Percentiles rank a stretch among this genome's conserved stretches.
These are phyloP conservation scores for Eucalyptus pauciflora DNA, from an alignment of 345 rosid species.

Conservation along the genomic window DNA sequence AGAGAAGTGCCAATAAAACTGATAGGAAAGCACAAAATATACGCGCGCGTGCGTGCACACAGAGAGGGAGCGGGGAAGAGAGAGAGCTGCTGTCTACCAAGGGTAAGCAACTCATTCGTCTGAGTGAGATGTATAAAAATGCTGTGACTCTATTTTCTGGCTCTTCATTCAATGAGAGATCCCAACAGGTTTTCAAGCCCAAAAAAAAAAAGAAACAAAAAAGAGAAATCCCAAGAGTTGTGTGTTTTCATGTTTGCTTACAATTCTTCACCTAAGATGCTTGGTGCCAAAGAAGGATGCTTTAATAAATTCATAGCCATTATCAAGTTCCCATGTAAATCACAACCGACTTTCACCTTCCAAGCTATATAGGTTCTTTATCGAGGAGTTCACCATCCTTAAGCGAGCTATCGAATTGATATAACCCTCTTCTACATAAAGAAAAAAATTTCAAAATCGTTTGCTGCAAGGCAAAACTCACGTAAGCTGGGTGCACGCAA, in stretches of 20 bases:
- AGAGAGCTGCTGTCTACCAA: neutral
- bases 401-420: neutral
- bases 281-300: neutral
- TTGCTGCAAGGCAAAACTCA: neutral
- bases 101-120: neutral
- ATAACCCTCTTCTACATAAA: neutral
- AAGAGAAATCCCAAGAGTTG: neutral
- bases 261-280: neutral
- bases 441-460: neutral
- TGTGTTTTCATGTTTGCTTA: neutral
- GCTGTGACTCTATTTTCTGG: neutral
- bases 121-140: neutral
- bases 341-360: neutral
- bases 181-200: neutral
- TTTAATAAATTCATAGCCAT: neutral
- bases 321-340: neutral
- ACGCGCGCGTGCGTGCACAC: accelerated
- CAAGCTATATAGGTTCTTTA: neutral
- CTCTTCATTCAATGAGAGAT: neutral
- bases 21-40: neutral
- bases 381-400: neutral
- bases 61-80: neutral
- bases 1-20: neutral
- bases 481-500: neutral
- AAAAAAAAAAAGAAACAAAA: neutral